Base-by-base conservation (phyloP, 2,329 filamentous ascomycete genomes). In the Epichloe uncinata region DNA sequence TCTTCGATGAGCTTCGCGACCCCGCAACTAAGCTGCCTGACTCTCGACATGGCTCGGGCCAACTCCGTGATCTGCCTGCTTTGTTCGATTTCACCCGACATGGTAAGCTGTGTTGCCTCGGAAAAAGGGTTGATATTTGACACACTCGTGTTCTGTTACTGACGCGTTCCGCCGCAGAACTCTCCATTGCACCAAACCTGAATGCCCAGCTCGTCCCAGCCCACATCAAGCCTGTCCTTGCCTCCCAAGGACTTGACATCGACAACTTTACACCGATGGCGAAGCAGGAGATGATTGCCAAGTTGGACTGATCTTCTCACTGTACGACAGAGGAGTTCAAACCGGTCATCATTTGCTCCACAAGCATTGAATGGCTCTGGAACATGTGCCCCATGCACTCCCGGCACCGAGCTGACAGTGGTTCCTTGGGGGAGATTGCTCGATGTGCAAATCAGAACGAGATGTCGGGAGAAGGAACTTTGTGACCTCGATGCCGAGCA, bases 221-320 rank as follows among this genome's bases (percentile, higher is more conserved):
- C 55, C 90, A 97, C 68, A 81, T 89, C 60, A 83, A 83, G 61
- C 73, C 87, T 20, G 75, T 81, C 52, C 77, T 98, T 53, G 79
- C 79, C 54, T 77, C 83, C 45, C 82, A 82, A 61, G 90, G 87
- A 49, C 78, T 98, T 58, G 90, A 97, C 66, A 88, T 96, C 62
- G 88, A 96, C 69, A 90, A 90, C 68, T 87, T 98, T 69, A 88
- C 82, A 60, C 91, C 91, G 43, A 76, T 98, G 73, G 74, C 85
- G 62, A 95, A 89, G 75, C 85, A 93, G 62, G 88, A 96, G 68
- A 97, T 98, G 93, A 87, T 95, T 73, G 93, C 93, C 52, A 88
- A 90, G 69, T 77, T 98, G 69, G 93, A 98, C 72, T 98, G 85
- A 90, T 69, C 51, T 26, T 49, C 53, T 52, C 54, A 46, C 36